Percentiles rank a stretch among this genome's conserved stretches.
phyloP scores from a whole-genome alignment of 371 early-diverging fungal species.

The Mucor plumbeus region DNA sequence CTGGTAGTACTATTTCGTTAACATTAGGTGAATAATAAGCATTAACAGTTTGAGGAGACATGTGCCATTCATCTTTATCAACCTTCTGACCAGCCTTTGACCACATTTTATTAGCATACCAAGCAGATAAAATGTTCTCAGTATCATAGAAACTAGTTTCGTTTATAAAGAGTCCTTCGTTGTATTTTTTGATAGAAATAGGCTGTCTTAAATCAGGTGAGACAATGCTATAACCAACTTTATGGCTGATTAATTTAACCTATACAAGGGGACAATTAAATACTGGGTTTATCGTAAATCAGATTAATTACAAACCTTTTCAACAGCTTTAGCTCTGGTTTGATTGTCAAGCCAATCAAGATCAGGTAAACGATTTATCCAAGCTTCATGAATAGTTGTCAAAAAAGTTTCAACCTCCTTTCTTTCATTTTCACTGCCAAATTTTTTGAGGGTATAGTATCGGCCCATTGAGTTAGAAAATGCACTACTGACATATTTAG shows the following conservation, averaged over 20 bases:
- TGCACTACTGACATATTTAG: slow-evolving; percentile 38
- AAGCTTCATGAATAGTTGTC: slow-evolving; percentile 33
- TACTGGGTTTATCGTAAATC: neutral
- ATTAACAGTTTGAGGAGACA: slow-evolving; percentile 62
- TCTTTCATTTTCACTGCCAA: slow-evolving; percentile 42
- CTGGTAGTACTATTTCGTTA: slow-evolving; percentile 59
- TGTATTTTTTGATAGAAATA: slow-evolving; percentile 46
- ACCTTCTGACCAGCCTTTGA: slow-evolving; percentile 40
- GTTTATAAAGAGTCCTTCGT: slow-evolving; percentile 36
- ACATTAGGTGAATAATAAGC: slow-evolving; percentile 35
- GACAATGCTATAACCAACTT: slow-evolving; percentile 58
- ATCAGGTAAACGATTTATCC: slow-evolving; percentile 46
- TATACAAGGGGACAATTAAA: neutral
- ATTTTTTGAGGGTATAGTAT: slow-evolving; percentile 52
- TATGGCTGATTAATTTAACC: slow-evolving; percentile 38
- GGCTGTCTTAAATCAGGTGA: slow-evolving; percentile 57
- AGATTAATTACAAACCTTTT: slow-evolving; percentile 49
- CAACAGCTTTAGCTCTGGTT: slow-evolving; percentile 53
- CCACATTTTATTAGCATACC: slow-evolving; percentile 36
- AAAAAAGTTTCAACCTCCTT: slow-evolving; percentile 44
- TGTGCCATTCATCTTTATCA: slow-evolving; percentile 44
- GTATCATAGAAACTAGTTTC: slow-evolving; percentile 55
- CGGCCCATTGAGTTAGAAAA: slow-evolving; percentile 58
- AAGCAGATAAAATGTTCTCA: slow-evolving; percentile 30
- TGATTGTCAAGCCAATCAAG: slow-evolving; percentile 62